phyloP scores from a whole-genome alignment of 805 yeast species.

The Ogataea paraovalis region DNA sequence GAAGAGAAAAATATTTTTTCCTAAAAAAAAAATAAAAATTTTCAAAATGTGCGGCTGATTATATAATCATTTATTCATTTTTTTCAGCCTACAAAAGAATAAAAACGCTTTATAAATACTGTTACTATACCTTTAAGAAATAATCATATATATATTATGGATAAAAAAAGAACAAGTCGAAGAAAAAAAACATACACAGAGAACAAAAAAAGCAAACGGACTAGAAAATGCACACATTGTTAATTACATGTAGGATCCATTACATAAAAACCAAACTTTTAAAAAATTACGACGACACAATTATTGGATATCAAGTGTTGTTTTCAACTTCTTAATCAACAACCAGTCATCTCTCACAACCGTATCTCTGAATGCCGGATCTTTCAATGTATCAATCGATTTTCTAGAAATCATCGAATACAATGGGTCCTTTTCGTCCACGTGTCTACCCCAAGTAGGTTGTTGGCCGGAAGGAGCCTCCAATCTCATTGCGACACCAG shows the following conservation, averaged over 20 bases:
- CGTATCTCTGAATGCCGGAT: slow-evolving; percentile 93
- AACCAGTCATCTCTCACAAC: slow-evolving; percentile 97
- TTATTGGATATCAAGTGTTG: slow-evolving; percentile 77
- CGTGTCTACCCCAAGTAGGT: slow-evolving; percentile 99
- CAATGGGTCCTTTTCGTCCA: slow-evolving; percentile 85
- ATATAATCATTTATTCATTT: too few species aligned
- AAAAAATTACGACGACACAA: background rate
- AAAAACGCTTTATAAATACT: too few species aligned
- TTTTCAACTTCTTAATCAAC: slow-evolving; percentile 81
- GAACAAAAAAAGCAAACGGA: background rate
- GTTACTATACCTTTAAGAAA: too few species aligned
- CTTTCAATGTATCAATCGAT: slow-evolving; percentile 95
- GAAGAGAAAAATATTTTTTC: background rate
- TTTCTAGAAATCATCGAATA: slow-evolving; percentile 88
- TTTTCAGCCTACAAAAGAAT: too few species aligned
- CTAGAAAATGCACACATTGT: background rate
- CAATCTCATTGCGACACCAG: slow-evolving; percentile 98
- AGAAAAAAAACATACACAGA: background rate
- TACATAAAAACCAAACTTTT: background rate
- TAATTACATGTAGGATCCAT: background rate
- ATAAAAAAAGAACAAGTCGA: background rate
- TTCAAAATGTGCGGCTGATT: background rate
- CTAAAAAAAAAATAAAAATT: slow-evolving; percentile 1
- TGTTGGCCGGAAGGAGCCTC: slow-evolving; percentile 90
- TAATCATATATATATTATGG: background rate